Conservation (phyloP, 2,329 filamentous ascomycete genomes). For the Cladobotryum mycophilum region DNA sequence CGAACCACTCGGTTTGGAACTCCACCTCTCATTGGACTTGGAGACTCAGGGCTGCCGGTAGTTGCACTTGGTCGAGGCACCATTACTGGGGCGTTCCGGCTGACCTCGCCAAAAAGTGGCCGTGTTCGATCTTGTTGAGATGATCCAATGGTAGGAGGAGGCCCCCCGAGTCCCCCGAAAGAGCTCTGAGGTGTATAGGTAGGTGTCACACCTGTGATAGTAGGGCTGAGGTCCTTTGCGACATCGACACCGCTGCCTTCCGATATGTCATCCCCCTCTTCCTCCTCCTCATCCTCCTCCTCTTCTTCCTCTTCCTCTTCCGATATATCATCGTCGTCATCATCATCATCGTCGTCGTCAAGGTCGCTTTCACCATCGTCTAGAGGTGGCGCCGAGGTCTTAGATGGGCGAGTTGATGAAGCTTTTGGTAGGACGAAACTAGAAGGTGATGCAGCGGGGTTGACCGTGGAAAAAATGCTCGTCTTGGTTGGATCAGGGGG, state of each 20-base stretch:
- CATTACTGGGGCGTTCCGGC: conserved; percentile 39
- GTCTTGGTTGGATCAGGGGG: conserved; percentile 34
- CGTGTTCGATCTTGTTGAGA: conserved; percentile 38
- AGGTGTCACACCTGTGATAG: conserved; percentile 39
- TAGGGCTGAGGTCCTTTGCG: conserved; percentile 55
- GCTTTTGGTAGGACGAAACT: conserved; percentile 28
- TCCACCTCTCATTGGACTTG: conserved; percentile 61
- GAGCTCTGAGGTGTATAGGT: conserved; percentile 53
- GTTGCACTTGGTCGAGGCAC: conserved; percentile 48
- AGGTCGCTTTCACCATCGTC: conserved; percentile 32
- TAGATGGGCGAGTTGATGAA: conserved; percentile 24
- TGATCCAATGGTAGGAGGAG: conserved; percentile 23
- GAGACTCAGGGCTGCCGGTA: conserved; percentile 56
- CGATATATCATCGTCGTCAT: too few relatives aligned
- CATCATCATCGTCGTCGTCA: conserved; percentile 13
- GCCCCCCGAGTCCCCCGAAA: conserved; percentile 45
- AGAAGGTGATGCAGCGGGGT: conserved; percentile 37
- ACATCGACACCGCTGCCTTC: conserved; percentile 61
- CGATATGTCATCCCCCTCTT: conserved; percentile 39
- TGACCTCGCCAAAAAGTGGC: conserved; percentile 51
- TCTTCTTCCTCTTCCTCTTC: too few relatives aligned
- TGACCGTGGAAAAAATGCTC: conserved; percentile 21
- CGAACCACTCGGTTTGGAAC: conserved; percentile 45
- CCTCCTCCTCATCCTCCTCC: too few relatives aligned
- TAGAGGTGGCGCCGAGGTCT: conserved; percentile 32